Evolutionary conservation across 2,329 filamentous ascomycete genomes (phyloP).

Genomic region (Leptodontidium sp.): DNA sequence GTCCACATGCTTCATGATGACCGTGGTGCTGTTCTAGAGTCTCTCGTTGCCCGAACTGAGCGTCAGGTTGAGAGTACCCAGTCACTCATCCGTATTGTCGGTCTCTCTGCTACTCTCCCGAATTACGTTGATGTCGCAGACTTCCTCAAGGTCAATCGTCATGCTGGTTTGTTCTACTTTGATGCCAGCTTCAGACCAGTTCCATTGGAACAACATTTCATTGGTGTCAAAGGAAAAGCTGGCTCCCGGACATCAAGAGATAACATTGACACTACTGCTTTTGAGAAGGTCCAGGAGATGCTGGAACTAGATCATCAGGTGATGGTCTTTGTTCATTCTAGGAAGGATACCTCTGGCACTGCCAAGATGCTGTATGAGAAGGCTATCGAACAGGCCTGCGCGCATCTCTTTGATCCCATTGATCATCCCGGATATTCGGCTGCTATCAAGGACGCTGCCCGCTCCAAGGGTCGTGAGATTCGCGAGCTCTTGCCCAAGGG

Average conservation of each 20-base stretch:
- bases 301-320: constrained; percentile 90
- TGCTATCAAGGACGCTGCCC: constrained; percentile 84
- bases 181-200: constrained; percentile 95
- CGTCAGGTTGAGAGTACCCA: constrained; percentile 98
- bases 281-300: constrained; percentile 96
- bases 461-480: constrained; percentile 84
- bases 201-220: constrained; percentile 95
- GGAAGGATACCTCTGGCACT: constrained; percentile 91
- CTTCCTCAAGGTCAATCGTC: constrained; percentile 94
- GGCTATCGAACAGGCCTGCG: constrained; percentile 80
- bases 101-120: constrained; percentile 91
- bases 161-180: constrained; percentile 95
- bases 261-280: constrained; percentile 86
- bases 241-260: constrained; percentile 83
- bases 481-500: constrained; percentile 90
- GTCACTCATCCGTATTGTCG: constrained; percentile 94
- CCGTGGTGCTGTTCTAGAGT: constrained; percentile 93
- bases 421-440: constrained; percentile 81
- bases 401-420: constrained; percentile 84
- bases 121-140: constrained; percentile 98
- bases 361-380: constrained; percentile 87
- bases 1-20: constrained; percentile 99
- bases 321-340: constrained; percentile 99
- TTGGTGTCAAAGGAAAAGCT: constrained; percentile 92
- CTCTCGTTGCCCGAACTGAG: constrained; percentile 92